phyloP scores from a whole-genome alignment of 148 eudicot species.

The Amaranthus cruentus region DNA sequence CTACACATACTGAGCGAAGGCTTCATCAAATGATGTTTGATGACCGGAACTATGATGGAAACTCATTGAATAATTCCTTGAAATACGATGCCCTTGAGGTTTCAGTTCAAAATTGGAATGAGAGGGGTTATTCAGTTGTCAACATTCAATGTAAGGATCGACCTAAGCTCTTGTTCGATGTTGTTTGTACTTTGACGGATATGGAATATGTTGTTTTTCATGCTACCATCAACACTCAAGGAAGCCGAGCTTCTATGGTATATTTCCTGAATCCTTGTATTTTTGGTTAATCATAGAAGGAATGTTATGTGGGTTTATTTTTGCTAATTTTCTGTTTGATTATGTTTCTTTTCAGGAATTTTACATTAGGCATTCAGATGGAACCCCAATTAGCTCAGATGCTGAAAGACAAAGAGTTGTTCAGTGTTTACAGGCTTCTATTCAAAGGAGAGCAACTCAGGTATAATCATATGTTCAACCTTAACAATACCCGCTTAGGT shows the following conservation, averaged over 20 bases:
- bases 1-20: conserved; percentile 79
- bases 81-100: conserved; percentile 50
- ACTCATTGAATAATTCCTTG: conserved; percentile 24
- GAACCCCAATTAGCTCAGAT: conserved; percentile 79
- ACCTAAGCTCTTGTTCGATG: conserved; percentile 75
- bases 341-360: conserved; percentile 60
- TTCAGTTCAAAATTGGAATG: conserved; percentile 60
- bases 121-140: conserved; percentile 75
- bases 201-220: conserved; percentile 89
- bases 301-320: neutral
- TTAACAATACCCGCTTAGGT: no score
- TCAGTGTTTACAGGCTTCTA: conserved; percentile 72
- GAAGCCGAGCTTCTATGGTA: conserved; percentile 62
- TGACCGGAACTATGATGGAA: conserved; percentile 78
- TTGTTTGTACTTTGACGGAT: conserved; percentile 82
- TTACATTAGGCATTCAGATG: conserved; percentile 77
- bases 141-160: conserved; percentile 77
- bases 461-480: conserved; percentile 24
- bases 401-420: conserved; percentile 85
- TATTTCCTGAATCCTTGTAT: conserved; percentile 8
- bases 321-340: neutral
- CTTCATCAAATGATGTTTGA: conserved; percentile 94
- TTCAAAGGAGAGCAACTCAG: conserved; percentile 76
- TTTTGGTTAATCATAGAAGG: neutral
- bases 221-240: conserved; percentile 67